Conservation (phyloP, 768 basidiomycete species). For the Tricholoma hemisulphureum region DNA sequence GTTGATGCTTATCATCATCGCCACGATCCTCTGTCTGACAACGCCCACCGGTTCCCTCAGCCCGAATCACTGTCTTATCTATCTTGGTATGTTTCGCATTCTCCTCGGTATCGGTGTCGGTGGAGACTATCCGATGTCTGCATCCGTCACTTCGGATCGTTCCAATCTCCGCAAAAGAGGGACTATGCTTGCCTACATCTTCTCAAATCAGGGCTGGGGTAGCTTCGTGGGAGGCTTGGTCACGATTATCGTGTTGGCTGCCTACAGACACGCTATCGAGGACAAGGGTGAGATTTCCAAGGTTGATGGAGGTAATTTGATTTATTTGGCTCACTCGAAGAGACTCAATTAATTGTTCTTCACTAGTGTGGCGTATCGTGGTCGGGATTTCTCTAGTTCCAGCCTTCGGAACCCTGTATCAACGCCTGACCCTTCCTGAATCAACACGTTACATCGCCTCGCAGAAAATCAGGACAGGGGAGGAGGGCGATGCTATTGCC, state of each 20-base stretch:
- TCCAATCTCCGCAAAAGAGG: conserved; percentile 65
- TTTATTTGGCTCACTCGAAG: not conserved
- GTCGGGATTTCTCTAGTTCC: conserved; percentile 75
- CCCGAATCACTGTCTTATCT: conserved; percentile 54
- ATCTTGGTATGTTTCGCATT: conserved; percentile 65
- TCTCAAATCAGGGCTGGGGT: conserved; percentile 79
- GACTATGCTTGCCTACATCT: conserved; percentile 74
- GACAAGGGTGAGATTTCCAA: conserved; percentile 55
- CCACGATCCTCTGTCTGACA: conserved; percentile 67
- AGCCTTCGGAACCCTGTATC: conserved; percentile 72
- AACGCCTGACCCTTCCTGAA: conserved; percentile 72
- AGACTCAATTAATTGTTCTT: not conserved
- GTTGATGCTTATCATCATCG: conserved; percentile 76
- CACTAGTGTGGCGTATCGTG: conserved; percentile 67
- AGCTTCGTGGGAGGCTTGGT: conserved; percentile 60
- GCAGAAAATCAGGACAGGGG: conserved; percentile 29
- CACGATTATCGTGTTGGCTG: conserved; percentile 61
- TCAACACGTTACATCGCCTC: conserved; percentile 54
- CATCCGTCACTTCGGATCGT: conserved; percentile 65
- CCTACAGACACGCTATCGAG: conserved; percentile 65
- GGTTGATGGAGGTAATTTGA: conserved; percentile 69
- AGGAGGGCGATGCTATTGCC: conserved; percentile 26
- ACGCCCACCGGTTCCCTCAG: conserved; percentile 62
- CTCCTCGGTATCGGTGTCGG: conserved; percentile 77
- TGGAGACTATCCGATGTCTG: conserved; percentile 79